phyloP scores from a whole-genome alignment of 2,329 filamentous ascomycete species.

The Verticillium longisporum region DNA sequence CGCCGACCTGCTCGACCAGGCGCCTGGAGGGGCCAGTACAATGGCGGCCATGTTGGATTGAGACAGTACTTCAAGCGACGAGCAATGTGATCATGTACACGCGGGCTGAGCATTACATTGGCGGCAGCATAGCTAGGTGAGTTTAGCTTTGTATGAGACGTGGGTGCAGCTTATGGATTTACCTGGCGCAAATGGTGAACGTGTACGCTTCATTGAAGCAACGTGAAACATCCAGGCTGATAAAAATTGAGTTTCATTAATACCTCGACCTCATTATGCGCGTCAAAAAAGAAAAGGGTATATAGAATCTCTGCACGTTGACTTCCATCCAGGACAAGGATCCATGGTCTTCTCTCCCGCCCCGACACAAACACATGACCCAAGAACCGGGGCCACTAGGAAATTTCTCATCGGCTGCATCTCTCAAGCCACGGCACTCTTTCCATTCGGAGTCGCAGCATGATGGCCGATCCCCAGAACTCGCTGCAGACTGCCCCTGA shows the following conservation, averaged over 20 bases:
- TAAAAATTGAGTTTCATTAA: background rate
- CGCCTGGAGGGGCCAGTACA: background rate
- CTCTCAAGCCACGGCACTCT: background rate
- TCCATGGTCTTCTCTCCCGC: background rate
- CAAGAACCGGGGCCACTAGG: background rate
- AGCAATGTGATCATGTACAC: background rate
- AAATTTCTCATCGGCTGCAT: no score
- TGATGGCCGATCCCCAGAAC: slow-evolving; percentile 30
- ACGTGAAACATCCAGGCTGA: background rate
- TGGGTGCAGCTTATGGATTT: no score
- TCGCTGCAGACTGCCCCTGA: slow-evolving; percentile 38
- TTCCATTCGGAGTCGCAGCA: background rate
- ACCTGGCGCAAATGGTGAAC: no score
- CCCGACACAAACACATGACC: background rate
- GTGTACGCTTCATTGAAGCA: no score
- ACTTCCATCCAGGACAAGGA: background rate
- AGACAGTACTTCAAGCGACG: background rate
- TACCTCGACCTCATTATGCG: background rate
- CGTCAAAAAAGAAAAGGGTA: background rate
- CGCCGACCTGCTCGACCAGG: background rate
- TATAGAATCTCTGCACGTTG: background rate
- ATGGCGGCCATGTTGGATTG: background rate
- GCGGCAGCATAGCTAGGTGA: no score
- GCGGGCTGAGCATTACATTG: no score
- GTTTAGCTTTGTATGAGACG: no score